Base-by-base conservation (phyloP, 78 protist genomes). In the Thecamonas trahens region DNA sequence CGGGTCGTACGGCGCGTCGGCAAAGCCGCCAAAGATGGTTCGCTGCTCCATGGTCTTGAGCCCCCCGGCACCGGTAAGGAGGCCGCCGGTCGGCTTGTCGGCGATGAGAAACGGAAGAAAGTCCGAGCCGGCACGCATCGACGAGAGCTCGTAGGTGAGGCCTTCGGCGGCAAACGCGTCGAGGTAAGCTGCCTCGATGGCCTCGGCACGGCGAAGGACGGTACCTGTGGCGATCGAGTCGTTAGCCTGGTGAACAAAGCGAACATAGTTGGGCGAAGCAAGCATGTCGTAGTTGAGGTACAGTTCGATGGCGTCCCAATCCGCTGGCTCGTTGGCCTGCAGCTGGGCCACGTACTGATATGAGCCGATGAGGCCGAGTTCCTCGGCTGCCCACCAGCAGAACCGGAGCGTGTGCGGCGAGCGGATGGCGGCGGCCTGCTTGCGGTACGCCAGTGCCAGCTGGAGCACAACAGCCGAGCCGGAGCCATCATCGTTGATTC, bases 381-480 rank as follows among this genome's bases (percentile, higher is more conserved):
- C 79, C 59, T 74, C 79, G 38, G 79, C 79, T 28, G 70, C 79
- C 68, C 68, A 74, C 70, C 69, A 74, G 8, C 59, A 40, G 38
- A 74, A 74, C 40, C 79, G 57, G 37, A 72, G 53, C 5, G 26
- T 3, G 34, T 55, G 6, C 17, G 20, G 38, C n/a, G 13, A 2
- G 28, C 9, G 57, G 42, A 32, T 9, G 6, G 47, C 8, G 24
- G 1, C 44, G 26, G 8, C 9, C 31, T 2, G 3, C 29, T 9
- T 18, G 22, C n/a, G 32, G 8, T 38, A 4, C 50, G 13, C 29
- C 9, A 49, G 24, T 3, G 69, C 77, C 50, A 72, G 24, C 18
- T 57, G 49, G 44, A 72, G 67, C 24, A 24, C 28, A 34, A 63
- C 1, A 8, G 70, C 3, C 29, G 70, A 50, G 38, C 77, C 77